Base-by-base conservation (phyloP, 208 protist species). In the Angomonas ambiguus region DNA sequence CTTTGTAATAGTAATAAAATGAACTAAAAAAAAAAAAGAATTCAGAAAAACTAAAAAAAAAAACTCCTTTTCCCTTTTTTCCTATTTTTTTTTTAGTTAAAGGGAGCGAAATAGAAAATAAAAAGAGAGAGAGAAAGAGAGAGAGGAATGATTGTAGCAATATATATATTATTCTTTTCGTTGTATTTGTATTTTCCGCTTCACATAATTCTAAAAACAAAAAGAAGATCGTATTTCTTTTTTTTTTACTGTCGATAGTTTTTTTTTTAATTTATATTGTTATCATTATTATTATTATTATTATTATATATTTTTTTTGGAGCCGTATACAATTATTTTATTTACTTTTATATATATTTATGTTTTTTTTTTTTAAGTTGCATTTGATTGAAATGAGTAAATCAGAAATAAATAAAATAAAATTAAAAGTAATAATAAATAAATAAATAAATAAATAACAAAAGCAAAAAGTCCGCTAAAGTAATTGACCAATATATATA, bases 361-460 rank as follows among this genome's bases (percentile, higher is more conserved):
- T n/a, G n/a, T n/a, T n/a, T n/a, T n/a, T n/a, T n/a, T n/a, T n/a
- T n/a, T n/a, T n/a, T n/a, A n/a, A n/a, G n/a, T n/a, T n/a, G n/a
- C n/a, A n/a, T n/a, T n/a, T n/a, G n/a, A n/a, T n/a, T n/a, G n/a
- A n/a, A n/a, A n/a, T n/a, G n/a, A 32, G 10, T 2, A 20, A 25
- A 32, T 13, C 20, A 53, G 55, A 65, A 30, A 4, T 35, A 53
- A 53, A 53, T 2, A 28, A 65, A 27, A 53, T 20, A 65, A 25
- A 48, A 65, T 30, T 27, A 53, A 8, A 25, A 31, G 31, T 22
- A 65, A 55, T 6, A 45, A 42, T 32, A 35, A 59, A 69, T n/a
- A 41, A 62, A 51, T 6, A 67, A 67, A 49, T 13, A 67, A 8
- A 67, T 22, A 10, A 67, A 57, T 13, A 28, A 67, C 62, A 67